A percentile compares a stretch with the other conserved stretches of the same genome.
phyloP scores from a whole-genome alignment of 306 rosid species.

The Fragaria ananassa region DNA sequence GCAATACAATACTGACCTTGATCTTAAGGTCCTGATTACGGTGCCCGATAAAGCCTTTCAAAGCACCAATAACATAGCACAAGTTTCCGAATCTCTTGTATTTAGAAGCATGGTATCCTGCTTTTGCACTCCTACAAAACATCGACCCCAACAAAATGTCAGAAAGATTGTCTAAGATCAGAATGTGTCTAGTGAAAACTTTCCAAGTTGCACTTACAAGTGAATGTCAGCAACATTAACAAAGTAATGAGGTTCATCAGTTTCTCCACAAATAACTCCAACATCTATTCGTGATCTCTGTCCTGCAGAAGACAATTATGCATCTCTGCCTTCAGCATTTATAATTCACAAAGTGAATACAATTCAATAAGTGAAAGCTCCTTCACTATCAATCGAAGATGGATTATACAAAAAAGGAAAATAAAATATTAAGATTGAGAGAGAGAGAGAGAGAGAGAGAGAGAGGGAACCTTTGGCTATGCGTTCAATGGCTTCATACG shows the following conservation, averaged over 20 bases:
- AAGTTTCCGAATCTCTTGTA: conserved; percentile 86
- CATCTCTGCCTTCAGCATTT: conserved; percentile 13
- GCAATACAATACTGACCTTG: conserved; percentile 48
- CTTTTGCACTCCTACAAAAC: conserved; percentile 86
- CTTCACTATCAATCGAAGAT: conserved; percentile 2
- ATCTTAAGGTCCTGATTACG: conserved; percentile 67
- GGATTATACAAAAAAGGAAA: conserved; percentile 2
- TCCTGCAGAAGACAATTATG: conserved; percentile 44
- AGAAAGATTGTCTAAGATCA: conserved; percentile 17
- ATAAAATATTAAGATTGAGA: neutral
- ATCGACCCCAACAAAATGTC: conserved; percentile 8
- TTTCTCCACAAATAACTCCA: conserved; percentile 66
- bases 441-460: neutral
- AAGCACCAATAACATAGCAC: conserved; percentile 86
- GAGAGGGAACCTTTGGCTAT: conserved; percentile 55
- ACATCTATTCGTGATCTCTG: conserved; percentile 67
- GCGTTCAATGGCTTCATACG: conserved; percentile 76
- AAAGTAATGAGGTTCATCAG: conserved; percentile 64
- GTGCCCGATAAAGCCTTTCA: conserved; percentile 90
- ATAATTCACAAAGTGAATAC: conserved; percentile 25
- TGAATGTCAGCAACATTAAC: conserved; percentile 90
- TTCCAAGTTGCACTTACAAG: conserved; percentile 65
- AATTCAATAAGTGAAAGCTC: conserved; percentile 9
- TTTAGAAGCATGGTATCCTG: conserved; percentile 79
- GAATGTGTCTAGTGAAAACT: conserved; percentile 15